Percentiles rank a stretch among this genome's conserved stretches.
These are phyloP conservation scores for Chrysochromulina tobinii DNA, from an alignment of 78 protist species.

Conservation along the genomic window DNA sequence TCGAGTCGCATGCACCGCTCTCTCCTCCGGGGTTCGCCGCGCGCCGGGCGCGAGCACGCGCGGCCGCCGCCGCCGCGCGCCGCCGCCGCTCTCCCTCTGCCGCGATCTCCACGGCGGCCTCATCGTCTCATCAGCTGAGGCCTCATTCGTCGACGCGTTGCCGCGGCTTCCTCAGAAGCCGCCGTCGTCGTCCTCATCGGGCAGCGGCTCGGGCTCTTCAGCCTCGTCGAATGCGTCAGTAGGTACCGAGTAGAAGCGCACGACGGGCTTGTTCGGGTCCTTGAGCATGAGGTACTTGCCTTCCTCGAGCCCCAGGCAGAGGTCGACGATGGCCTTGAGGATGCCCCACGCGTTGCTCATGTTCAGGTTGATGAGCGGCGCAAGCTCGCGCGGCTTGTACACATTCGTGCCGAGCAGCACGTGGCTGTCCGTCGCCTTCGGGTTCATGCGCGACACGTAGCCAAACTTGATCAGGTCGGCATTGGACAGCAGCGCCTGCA, in stretches of 20 bases:
- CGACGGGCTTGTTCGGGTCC: slow-evolving; percentile 69
- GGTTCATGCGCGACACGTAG: slow-evolving; percentile 49
- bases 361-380: slow-evolving; percentile 67
- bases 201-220: too few species aligned
- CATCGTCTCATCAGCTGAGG: too few species aligned
- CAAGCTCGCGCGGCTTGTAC: slow-evolving; percentile 62
- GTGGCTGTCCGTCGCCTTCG: slow-evolving; percentile 11
- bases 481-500: slow-evolving; percentile 53
- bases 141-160: too few species aligned
- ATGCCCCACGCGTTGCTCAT: slow-evolving; percentile 71
- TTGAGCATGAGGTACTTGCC: slow-evolving; percentile 78
- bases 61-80: too few species aligned
- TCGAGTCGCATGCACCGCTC: too few species aligned
- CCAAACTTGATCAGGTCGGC: slow-evolving; percentile 65
- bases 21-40: too few species aligned
- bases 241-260: not conserved
- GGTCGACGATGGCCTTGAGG: not conserved
- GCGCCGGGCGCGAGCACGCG: too few species aligned
- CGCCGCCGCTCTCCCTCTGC: too few species aligned
- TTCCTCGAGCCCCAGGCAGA: slow-evolving; percentile 9
- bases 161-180: too few species aligned
- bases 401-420: slow-evolving; percentile 63
- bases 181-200: too few species aligned
- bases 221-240: not conserved
- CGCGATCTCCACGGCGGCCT: too few species aligned